These are phyloP conservation scores for Xerocomellus chrysenteron DNA, from an alignment of 768 basidiomycete genomes.

Conservation along the genomic window DNA sequence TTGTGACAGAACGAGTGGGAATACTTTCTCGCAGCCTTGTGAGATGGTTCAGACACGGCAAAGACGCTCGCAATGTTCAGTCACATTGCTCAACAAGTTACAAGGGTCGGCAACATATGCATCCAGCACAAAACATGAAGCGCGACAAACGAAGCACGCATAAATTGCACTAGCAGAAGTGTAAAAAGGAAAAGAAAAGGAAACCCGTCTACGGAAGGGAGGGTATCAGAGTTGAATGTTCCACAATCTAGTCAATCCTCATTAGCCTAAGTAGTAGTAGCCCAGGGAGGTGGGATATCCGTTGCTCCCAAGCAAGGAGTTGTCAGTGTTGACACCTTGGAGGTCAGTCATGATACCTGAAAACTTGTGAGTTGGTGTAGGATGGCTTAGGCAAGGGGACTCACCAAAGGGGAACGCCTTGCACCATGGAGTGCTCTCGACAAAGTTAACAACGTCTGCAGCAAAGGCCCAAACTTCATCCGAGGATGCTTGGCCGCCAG, in stretches of 20 bases:
- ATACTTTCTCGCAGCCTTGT: not conserved
- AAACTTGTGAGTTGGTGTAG: conserved; percentile 7
- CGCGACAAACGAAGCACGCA: conserved; percentile 6
- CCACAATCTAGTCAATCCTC: conserved; percentile 1
- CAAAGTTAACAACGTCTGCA: conserved; percentile 37
- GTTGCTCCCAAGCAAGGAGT: conserved; percentile 39
- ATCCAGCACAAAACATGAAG: conserved; percentile 23
- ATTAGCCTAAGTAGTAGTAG: conserved; percentile 40
- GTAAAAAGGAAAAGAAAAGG: not conserved
- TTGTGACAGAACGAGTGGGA: not conserved
- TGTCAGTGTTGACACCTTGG: conserved; percentile 50
- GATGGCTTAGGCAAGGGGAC: conserved; percentile 7
- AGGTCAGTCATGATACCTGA: conserved; percentile 53
- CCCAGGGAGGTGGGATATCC: conserved; percentile 55
- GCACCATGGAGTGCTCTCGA: conserved; percentile 41
- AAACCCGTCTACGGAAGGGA: conserved; percentile 11
- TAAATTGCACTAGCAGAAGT: not conserved
- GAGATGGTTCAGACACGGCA: not conserved
- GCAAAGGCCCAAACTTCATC: conserved; percentile 48
- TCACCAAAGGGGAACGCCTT: conserved; percentile 61
- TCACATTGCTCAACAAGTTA: conserved; percentile 27
- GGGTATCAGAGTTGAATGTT: conserved; percentile 20
- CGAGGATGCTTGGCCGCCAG: conserved; percentile 35
- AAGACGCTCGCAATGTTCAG: not conserved
- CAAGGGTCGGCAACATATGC: conserved; percentile 14